Evolutionary conservation across 495 filamentous ascomycete genomes (phyloP).

Genomic region (Daldinia caldariorum): DNA sequence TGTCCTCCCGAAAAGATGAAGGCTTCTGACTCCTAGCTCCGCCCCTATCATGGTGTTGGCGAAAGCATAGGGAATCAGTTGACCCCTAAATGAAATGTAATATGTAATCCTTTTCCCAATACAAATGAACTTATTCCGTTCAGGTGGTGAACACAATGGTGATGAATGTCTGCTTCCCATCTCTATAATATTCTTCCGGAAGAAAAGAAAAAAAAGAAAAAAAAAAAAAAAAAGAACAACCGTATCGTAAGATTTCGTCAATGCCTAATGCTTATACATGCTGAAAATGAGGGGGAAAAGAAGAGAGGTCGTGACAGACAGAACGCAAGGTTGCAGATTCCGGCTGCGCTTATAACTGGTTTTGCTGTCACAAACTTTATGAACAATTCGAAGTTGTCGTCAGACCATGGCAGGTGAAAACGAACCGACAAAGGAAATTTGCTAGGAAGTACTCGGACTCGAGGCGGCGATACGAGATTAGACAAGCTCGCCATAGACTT

Average conservation of each 20-base stretch:
- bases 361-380: not conserved
- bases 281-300: conserved; percentile 13
- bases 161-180: conserved; percentile 11
- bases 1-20: conserved; percentile 4
- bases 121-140: conserved; percentile 33
- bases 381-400: conserved; percentile 6
- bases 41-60: not conserved
- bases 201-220: conserved; percentile 20
- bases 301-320: conserved; percentile 11
- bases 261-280: conserved; percentile 38
- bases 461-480: conserved; percentile 33
- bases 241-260: conserved; percentile 39
- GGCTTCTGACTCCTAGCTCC: conserved; percentile 10
- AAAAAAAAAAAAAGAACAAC: conserved; percentile 23
- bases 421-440: conserved; percentile 22
- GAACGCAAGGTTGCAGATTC: conserved; percentile 24
- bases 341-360: conserved; percentile 22
- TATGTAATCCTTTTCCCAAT: conserved; percentile 13
- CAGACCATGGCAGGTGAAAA: not conserved
- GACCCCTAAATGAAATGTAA: conserved; percentile 14
- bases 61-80: conserved; percentile 6
- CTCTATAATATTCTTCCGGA: conserved; percentile 38
- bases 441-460: conserved; percentile 11
- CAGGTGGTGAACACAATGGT: conserved; percentile 14
- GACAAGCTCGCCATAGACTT: conserved; percentile 47